These are phyloP conservation scores for Gaeumannomyces tritici DNA, from an alignment of 2,329 filamentous ascomycete genomes.

Conservation along the genomic window DNA sequence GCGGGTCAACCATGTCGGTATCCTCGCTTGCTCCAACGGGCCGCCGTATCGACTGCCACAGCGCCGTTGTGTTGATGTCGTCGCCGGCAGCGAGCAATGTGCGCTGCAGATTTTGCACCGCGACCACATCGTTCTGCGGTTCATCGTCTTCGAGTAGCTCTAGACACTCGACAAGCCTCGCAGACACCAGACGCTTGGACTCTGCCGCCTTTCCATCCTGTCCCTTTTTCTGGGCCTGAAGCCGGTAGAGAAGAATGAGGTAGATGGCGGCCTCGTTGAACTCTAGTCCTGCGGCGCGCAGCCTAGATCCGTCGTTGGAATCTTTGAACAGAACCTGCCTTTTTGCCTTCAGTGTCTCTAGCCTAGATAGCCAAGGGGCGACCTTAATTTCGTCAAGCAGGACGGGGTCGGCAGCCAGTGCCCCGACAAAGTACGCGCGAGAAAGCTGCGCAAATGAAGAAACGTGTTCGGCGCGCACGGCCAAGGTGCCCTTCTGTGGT, in stretches of 20 bases:
- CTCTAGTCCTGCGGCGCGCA: conserved; percentile 2
- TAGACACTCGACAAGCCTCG: not conserved
- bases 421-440: conserved; percentile 1
- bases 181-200: not conserved
- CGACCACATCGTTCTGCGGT: not conserved
- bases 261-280: conserved; percentile 3
- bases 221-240: not conserved
- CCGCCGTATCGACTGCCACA: not conserved
- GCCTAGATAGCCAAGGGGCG: not conserved
- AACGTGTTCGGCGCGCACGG: not conserved
- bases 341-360: not conserved
- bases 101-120: conserved; percentile 1
- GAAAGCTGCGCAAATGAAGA: conserved; percentile 1
- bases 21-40: not conserved
- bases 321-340: not conserved
- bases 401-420: not conserved
- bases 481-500: conserved; percentile 1
- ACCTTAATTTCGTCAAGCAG: not conserved
- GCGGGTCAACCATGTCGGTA: not conserved
- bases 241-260: not conserved
- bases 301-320: not conserved
- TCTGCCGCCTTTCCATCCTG: not conserved
- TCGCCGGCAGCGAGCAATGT: conserved; percentile 1
- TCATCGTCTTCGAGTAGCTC: conserved; percentile 4
- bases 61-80: not conserved